Conservation (phyloP, 2,329 filamentous ascomycete species). For the Penicillium sclerotigenum region DNA sequence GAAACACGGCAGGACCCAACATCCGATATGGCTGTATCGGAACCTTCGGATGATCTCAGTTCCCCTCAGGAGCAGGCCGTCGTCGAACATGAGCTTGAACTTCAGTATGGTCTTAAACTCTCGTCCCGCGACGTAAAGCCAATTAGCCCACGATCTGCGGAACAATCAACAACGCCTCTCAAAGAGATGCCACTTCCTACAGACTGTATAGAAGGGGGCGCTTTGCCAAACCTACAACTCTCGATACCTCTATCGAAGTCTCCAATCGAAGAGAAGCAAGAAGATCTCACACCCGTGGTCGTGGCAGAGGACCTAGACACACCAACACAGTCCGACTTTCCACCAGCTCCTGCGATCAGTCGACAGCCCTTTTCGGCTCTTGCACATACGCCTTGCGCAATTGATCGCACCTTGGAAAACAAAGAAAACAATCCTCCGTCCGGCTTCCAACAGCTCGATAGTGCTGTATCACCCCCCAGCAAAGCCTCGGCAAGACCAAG, state of each 20-base stretch:
- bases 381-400: slow-evolving; percentile 3
- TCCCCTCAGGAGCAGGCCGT: neutral
- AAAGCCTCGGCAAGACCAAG: neutral
- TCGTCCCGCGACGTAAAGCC: neutral
- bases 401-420: slow-evolving; percentile 8
- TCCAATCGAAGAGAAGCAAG: neutral
- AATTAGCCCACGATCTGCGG: neutral
- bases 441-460: neutral
- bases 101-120: neutral
- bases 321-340: slow-evolving; percentile 14
- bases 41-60: neutral
- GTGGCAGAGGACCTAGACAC: slow-evolving; percentile 14
- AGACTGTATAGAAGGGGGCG: neutral
- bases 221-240: neutral
- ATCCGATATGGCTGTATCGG: neutral
- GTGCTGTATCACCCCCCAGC: neutral
- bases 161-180: neutral
- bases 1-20: neutral
- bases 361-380: slow-evolving; percentile 4
- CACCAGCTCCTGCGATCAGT: neutral
- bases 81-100: neutral
- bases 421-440: slow-evolving; percentile 22
- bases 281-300: neutral
- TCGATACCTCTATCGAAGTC: neutral
- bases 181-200: neutral